Conservation (phyloP, 805 yeast species). For the Cyberlindnera xishuangbannaensis region DNA sequence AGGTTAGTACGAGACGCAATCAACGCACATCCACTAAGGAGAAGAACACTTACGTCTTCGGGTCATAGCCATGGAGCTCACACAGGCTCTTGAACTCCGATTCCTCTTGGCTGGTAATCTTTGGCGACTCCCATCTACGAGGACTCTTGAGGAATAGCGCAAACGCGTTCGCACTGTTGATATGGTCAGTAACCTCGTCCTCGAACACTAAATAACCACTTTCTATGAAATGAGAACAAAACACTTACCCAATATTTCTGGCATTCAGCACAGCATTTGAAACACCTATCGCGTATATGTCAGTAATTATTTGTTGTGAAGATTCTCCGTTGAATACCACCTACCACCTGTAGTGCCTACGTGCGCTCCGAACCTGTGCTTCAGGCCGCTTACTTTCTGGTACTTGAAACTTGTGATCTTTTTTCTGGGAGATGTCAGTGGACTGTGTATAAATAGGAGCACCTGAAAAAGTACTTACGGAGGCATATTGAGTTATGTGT, state of each 20-base stretch:
- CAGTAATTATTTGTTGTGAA: not conserved
- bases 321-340: slow-evolving; percentile 1
- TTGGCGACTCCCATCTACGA: slow-evolving; percentile 85
- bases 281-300: slow-evolving; percentile 30
- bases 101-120: slow-evolving; percentile 61
- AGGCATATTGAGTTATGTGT: slow-evolving; percentile 12
- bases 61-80: slow-evolving; percentile 56
- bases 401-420: slow-evolving; percentile 26
- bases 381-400: slow-evolving; percentile 37
- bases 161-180: slow-evolving; percentile 62
- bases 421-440: slow-evolving; percentile 11
- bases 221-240: too few relatives aligned
- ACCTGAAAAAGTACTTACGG: slow-evolving; percentile 13
- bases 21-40: too few relatives aligned
- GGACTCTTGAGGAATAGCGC: slow-evolving; percentile 90
- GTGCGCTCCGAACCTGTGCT: slow-evolving; percentile 80
- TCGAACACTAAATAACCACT: too few relatives aligned
- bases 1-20: slow-evolving; percentile 4
- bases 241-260: slow-evolving; percentile 38
- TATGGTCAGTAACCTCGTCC: too few relatives aligned
- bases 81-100: slow-evolving; percentile 60
- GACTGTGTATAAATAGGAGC: too few relatives aligned
- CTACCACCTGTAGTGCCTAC: slow-evolving; percentile 75
- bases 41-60: slow-evolving; percentile 37
- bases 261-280: slow-evolving; percentile 63